Conservation (phyloP, 169 alveolate species). For the Plasmodium cynomolgi region DNA sequence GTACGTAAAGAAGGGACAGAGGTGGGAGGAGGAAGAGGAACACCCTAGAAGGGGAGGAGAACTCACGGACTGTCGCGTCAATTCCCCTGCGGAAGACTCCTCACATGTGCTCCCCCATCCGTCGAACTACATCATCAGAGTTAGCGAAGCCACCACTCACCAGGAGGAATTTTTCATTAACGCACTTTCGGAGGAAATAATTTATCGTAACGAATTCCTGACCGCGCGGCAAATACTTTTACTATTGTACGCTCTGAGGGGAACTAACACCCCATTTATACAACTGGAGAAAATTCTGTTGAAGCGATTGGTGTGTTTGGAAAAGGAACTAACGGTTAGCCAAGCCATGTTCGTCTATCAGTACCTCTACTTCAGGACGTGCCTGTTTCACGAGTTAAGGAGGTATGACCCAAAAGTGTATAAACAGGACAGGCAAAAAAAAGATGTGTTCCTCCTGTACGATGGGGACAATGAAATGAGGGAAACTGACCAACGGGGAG, state of each 20-base stretch:
- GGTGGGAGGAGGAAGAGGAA: background rate
- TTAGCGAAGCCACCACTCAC: background rate
- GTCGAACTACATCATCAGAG: background rate
- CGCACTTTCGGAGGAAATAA: constrained; percentile 50
- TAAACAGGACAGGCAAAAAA: background rate
- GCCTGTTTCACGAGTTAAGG: constrained; percentile 46
- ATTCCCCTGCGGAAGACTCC: background rate
- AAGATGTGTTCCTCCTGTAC: background rate
- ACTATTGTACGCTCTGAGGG: constrained; percentile 2
- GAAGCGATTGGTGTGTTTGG: constrained; percentile 45
- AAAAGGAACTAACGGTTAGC: constrained; percentile 4
- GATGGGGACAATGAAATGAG: background rate
- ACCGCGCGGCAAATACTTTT: constrained; percentile 37
- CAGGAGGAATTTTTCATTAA: constrained; percentile 23
- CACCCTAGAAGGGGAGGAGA: background rate
- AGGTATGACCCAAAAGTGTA: background rate
- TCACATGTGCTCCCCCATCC: background rate
- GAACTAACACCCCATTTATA: constrained; percentile 12
- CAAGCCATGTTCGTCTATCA: constrained; percentile 63
- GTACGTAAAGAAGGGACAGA: constrained; percentile 9
- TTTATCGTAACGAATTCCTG: constrained; percentile 51
- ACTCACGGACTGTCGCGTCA: background rate
- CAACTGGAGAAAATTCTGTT: constrained; percentile 46
- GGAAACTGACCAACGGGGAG: background rate
- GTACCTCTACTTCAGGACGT: constrained; percentile 52